Base-by-base conservation (phyloP, 805 yeast genomes). In the Cyberlindnera nakhonratchasimensis region DNA sequence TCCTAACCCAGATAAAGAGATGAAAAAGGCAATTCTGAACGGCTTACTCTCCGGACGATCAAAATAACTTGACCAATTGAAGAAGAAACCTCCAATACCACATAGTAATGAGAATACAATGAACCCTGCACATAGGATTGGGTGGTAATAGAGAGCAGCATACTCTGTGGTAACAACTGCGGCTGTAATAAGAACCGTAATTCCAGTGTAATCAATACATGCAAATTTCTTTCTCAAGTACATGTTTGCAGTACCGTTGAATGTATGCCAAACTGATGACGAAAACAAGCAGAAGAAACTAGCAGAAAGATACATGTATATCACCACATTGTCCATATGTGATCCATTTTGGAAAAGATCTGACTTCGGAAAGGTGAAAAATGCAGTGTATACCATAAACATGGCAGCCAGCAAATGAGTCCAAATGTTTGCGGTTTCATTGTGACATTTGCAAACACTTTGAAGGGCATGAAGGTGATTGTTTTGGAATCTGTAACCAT, bases 141-240 rank as follows among this genome's bases (percentile, higher is more conserved):
- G 80, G 53, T 75, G 75, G 51, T 82, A 71, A 58, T 77, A 80
- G 39, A 91, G 72, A 2, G 90, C 74, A 16, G 86, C 77, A 62
- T 86, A 89, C 63, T 91, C 96, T 0, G 91, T 82, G 4, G 96
- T 79, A 34, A 93, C 68, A 34, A 93, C 84, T 3, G 96, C 86
- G 13, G 95, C 91, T 0, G 96, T 84, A 53, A 91, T 90, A 50
- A 93, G 68, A 12, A 89, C 74, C 0, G 97, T 88, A 52, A 91
- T 91, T 2, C 99, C 99, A 6, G 95, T 83, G 63, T 91, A 91
- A 66, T 91, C 99, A 32, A 90, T 79, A 62, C 99, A 93, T 0
- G 96, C 96, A 65, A 86, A 87, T 40, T 79, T 75, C 50, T 80
- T 72, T 59, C 96, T 75, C 48, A 79, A 61, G 17, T 68, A 55